Conservation (phyloP, 176 grass and related monocot genomes). For the Carex scoparia region DNA sequence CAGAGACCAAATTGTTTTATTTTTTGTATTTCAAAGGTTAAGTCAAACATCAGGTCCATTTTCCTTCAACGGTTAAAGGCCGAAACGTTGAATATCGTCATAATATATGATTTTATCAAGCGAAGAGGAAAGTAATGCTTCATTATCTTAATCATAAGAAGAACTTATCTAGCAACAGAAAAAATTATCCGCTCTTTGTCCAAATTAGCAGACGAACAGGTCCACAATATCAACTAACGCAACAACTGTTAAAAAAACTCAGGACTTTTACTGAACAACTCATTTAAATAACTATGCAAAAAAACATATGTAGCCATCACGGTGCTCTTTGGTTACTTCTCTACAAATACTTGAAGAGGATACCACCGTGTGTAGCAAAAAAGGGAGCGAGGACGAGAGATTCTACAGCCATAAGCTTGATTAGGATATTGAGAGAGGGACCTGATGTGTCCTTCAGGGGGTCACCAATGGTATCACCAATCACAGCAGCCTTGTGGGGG, state of each 20-base stretch:
- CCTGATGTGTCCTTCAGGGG: constrained; percentile 94
- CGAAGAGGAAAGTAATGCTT: neutral
- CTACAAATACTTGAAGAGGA: constrained; percentile 78
- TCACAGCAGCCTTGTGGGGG: constrained; percentile 86
- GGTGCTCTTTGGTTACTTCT: neutral
- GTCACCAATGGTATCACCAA: constrained; percentile 90
- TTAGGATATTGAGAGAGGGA: constrained; percentile 87
- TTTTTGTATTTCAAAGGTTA: neutral
- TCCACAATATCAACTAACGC: neutral
- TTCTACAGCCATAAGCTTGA: constrained; percentile 96
- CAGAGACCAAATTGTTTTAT: neutral
- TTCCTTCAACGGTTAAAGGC: neutral
- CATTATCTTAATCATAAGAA: neutral
- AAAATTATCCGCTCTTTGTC: neutral
- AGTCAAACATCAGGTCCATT: neutral
- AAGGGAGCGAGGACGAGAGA: constrained; percentile 94
- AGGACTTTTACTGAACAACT: neutral
- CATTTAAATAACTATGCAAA: constrained; percentile 8
- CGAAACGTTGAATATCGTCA: neutral
- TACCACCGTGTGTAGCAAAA: constrained; percentile 74
- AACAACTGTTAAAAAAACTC: neutral
- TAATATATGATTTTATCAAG: neutral
- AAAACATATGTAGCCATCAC: neutral
- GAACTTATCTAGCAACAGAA: neutral
- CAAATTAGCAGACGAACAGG: neutral